Base-by-base conservation (phyloP, 257 asterid genomes). In the Phtheirospermum japonicum region DNA sequence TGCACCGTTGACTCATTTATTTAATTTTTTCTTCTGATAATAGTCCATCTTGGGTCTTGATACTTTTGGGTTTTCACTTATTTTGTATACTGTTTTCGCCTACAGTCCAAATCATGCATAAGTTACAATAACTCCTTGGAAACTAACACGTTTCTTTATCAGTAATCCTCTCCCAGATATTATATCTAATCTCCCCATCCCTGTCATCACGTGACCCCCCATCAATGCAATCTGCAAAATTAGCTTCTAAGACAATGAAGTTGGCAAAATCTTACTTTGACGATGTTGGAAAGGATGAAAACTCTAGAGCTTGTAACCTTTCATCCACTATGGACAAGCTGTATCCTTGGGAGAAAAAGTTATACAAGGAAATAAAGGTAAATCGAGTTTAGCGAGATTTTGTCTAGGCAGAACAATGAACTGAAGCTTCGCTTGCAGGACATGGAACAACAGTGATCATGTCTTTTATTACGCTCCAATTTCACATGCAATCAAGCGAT, bases 351-450 rank as follows among this genome's bases (percentile, higher is more conserved):
- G 99, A 92, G 76, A 80, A 83, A 69, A 92, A 92, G 75, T 73
- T 89, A 57, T 89, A 82, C 80, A 87, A 87, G 85, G 99, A 89
- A 85, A 96, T 92, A 16, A 92, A 92, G 99, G 99, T 89, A 80
- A 43, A 63, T 13, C 63, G 36, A 40, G 19, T 39, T 55, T n/a
- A n/a, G n/a, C n/a, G n/a, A n/a, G n/a, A n/a, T n/a, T n/a, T n/a
- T n/a, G n/a, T n/a, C n/a, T n/a, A n/a, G n/a, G n/a, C n/a, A n/a
- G n/a, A n/a, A n/a, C n/a, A n/a, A n/a, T n/a, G n/a, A n/a, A n/a
- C n/a, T n/a, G n/a, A n/a, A n/a, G n/a, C n/a, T n/a, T n/a, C n/a
- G n/a, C n/a, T n/a, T n/a, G n/a, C n/a, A n/a, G n/a, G n/a, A n/a
- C n/a, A n/a, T n/a, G n/a, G n/a, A n/a, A n/a, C n/a, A n/a, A n/a